phyloP scores from a whole-genome alignment of 345 rosid genomes.

The Geranium rotundifolium region DNA sequence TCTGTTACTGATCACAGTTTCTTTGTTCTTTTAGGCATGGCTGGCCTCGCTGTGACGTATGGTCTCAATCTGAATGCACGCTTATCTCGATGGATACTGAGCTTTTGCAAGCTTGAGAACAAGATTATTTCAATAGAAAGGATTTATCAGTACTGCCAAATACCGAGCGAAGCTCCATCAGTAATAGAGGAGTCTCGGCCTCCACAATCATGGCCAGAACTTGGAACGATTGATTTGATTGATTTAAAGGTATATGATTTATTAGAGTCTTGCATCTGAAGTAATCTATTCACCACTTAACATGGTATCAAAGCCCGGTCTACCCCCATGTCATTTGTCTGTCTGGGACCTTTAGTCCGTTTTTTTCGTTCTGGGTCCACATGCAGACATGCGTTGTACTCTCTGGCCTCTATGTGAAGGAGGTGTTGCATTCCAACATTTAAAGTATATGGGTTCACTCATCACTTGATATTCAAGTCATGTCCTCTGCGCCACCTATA shows the following conservation, averaged over 20 bases:
- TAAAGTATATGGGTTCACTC: too few relatives aligned
- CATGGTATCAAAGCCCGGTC: not conserved
- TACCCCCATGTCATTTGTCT: too few relatives aligned
- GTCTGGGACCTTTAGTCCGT: too few relatives aligned
- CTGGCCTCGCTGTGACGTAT: constrained; percentile 98
- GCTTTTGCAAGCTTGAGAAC: constrained; percentile 99
- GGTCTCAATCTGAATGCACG: constrained; percentile 98
- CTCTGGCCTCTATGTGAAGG: not conserved
- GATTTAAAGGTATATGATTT: constrained; percentile 62
- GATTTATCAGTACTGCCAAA: constrained; percentile 91
- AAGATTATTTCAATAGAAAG: constrained; percentile 95
- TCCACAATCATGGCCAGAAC: constrained; percentile 81
- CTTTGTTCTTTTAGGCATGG: constrained; percentile 67
- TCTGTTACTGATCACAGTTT: constrained; percentile 11
- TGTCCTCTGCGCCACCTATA: too few relatives aligned
- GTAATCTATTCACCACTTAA: too few relatives aligned
- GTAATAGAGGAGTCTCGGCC: constrained; percentile 58
- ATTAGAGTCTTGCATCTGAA: too few relatives aligned
- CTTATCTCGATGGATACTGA: constrained; percentile 94
- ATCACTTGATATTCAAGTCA: too few relatives aligned
- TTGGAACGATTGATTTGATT: constrained; percentile 63
- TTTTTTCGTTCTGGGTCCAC: too few relatives aligned
- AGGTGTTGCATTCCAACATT: too few relatives aligned
- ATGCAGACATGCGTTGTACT: not conserved
- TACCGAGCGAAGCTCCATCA: constrained; percentile 64